These are phyloP conservation scores for Fusarium concolor DNA, from an alignment of 2,329 filamentous ascomycete species.

Conservation along the genomic window DNA sequence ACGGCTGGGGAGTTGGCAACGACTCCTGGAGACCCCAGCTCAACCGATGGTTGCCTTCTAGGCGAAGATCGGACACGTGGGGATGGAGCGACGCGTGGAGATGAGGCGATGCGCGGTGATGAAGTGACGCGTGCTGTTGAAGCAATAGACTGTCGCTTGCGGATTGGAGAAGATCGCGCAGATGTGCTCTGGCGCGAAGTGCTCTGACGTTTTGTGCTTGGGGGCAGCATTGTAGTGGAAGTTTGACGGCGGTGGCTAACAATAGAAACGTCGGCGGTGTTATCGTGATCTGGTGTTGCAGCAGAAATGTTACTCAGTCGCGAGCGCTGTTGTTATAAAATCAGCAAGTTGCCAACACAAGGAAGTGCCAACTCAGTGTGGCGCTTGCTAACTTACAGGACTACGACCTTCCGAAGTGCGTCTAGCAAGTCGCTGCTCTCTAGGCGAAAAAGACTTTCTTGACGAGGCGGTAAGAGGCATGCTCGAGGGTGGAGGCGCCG, in stretches of 20 bases:
- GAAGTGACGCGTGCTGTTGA: neutral
- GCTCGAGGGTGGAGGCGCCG: slow-evolving; percentile 2
- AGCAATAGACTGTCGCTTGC: neutral
- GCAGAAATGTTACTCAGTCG: slow-evolving; percentile 30
- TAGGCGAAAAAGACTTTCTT: slow-evolving; percentile 26
- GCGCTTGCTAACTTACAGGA: slow-evolving; percentile 29
- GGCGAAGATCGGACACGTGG: slow-evolving; percentile 9
- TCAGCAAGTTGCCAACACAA: neutral
- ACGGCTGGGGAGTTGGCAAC: neutral
- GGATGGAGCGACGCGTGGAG: neutral
- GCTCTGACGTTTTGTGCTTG: neutral
- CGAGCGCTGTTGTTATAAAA: slow-evolving; percentile 15
- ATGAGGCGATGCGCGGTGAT: neutral
- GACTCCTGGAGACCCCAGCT: neutral
- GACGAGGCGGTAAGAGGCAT: slow-evolving; percentile 30
- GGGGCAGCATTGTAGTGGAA: slow-evolving; percentile 17
- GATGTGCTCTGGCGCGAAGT: neutral
- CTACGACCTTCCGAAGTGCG: slow-evolving; percentile 28
- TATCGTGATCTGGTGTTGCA: slow-evolving; percentile 14
- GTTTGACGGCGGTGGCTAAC: neutral
- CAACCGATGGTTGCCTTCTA: neutral
- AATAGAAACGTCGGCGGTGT: slow-evolving; percentile 7
- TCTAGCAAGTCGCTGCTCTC: slow-evolving; percentile 29
- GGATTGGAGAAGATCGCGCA: slow-evolving; percentile 1
- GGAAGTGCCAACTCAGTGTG: neutral